Percentiles rank a stretch among this genome's conserved stretches.
Evolutionary conservation across 805 yeast genomes (phyloP).

Genomic region (Candida lessepsii): DNA sequence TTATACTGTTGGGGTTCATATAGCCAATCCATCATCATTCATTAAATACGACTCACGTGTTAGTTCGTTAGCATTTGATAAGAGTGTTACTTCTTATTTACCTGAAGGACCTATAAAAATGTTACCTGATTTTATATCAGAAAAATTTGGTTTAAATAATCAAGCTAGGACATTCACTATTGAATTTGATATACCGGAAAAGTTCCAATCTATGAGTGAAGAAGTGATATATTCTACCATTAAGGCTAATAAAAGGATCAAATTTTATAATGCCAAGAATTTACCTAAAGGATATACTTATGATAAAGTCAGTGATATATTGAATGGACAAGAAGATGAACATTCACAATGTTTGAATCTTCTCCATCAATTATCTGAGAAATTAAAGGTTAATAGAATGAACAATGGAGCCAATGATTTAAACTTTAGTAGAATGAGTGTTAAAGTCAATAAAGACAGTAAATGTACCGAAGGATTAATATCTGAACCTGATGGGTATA

Average conservation of each 20-base stretch:
- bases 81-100: conserved; percentile 67
- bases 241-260: conserved; percentile 18
- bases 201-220: conserved; percentile 9
- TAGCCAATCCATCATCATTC: conserved; percentile 85
- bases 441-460: conserved; percentile 2
- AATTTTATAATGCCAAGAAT: conserved; percentile 24
- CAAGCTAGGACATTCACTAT: conserved; percentile 46
- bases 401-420: conserved; percentile 13
- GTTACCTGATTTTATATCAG: conserved; percentile 61
- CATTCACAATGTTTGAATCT: conserved; percentile 28
- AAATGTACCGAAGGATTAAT: neutral
- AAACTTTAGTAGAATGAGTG: neutral
- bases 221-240: conserved; percentile 18
- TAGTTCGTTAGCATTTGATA: conserved; percentile 56
- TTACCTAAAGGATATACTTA: conserved; percentile 54
- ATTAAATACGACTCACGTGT: conserved; percentile 42
- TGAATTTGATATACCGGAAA: conserved; percentile 26
- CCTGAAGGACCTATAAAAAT: conserved; percentile 66
- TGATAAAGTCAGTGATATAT: conserved; percentile 42
- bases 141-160: conserved; percentile 51
- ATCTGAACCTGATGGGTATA: conserved; percentile 16
- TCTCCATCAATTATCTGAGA: conserved; percentile 26
- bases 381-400: conserved; percentile 25
- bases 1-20: conserved; percentile 60
- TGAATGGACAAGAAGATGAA: conserved; percentile 20